phyloP scores from a whole-genome alignment of 352 stramenopile genomes.

The Paralagenidium karlingii region DNA sequence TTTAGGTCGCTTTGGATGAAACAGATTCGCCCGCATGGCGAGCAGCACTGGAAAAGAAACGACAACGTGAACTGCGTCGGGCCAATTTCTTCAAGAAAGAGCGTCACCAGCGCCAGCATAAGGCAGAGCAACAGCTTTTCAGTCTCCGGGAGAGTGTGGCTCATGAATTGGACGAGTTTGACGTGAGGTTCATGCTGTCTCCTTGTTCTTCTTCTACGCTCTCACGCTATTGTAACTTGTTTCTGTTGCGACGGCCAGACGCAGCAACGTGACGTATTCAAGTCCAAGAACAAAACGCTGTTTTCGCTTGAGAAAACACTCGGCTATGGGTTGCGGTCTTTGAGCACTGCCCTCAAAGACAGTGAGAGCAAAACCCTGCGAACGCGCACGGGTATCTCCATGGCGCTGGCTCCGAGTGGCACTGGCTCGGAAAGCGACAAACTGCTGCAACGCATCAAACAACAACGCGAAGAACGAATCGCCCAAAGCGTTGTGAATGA shows the following conservation, averaged over 20 bases:
- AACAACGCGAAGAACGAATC: too few species aligned
- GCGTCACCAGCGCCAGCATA: too few species aligned
- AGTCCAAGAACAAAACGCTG: neutral
- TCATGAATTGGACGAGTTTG: conserved; percentile 42
- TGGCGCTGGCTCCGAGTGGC: too few species aligned
- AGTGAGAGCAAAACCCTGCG: too few species aligned
- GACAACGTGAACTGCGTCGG: conserved; percentile 35
- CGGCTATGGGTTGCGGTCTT: neutral
- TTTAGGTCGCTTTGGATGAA: conserved; percentile 47
- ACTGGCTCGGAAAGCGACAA: too few species aligned
- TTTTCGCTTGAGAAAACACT: neutral
- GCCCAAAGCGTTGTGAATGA: too few species aligned
- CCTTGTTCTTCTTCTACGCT: too few species aligned
- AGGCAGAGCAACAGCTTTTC: conserved; percentile 33
- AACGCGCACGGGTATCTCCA: too few species aligned
- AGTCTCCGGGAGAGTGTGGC: conserved; percentile 37
- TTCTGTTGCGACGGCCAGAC: conserved; percentile 1
- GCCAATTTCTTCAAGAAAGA: conserved; percentile 44
- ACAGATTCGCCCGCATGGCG: conserved; percentile 56
- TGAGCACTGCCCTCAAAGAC: too few species aligned
- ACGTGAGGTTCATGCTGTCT: conserved; percentile 13
- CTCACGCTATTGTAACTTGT: too few species aligned
- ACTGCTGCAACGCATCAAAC: too few species aligned
- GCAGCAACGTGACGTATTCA: neutral
- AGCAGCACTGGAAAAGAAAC: conserved; percentile 39